These are phyloP conservation scores for Leptomonas seymouri DNA, from an alignment of 208 protist genomes.

Conservation along the genomic window DNA sequence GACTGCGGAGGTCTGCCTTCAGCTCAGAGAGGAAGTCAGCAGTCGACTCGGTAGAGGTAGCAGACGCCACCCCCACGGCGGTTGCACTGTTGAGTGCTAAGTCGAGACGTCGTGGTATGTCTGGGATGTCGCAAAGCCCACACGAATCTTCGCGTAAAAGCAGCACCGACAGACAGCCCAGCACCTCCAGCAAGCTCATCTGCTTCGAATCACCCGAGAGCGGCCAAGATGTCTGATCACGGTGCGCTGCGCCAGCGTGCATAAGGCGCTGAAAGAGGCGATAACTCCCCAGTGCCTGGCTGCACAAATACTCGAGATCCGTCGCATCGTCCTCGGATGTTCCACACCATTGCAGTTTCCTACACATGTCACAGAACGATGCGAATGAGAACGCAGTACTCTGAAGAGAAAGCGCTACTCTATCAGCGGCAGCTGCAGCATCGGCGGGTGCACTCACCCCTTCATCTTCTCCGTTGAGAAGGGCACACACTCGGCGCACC, in stretches of 20 bases:
- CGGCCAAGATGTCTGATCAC: no score
- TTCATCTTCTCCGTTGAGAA: background rate
- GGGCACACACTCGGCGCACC: slow-evolving; percentile 2
- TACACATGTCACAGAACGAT: slow-evolving; percentile 21
- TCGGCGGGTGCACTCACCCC: background rate
- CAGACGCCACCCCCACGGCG: background rate
- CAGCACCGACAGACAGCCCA: slow-evolving; percentile 27
- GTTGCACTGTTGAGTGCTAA: slow-evolving; percentile 15
- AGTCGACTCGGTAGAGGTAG: background rate
- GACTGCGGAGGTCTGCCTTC: background rate
- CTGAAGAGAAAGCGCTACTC: background rate
- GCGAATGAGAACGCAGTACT: background rate
- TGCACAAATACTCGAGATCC: slow-evolving; percentile 11
- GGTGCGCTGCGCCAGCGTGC: background rate
- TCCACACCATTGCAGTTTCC: slow-evolving; percentile 25
- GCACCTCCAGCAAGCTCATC: slow-evolving; percentile 24
- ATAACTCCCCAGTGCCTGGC: slow-evolving; percentile 14
- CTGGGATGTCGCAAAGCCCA: slow-evolving; percentile 22
- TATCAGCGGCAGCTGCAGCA: background rate
- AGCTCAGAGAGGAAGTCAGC: background rate
- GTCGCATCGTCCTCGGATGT: background rate
- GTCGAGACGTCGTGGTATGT: slow-evolving; percentile 31
- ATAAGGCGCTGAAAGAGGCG: slow-evolving; percentile 20
- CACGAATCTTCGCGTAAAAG: slow-evolving; percentile 9
- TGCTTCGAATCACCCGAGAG: background rate